phyloP scores from a whole-genome alignment of 2,329 filamentous ascomycete genomes.

The Salinomyces thailandicus region DNA sequence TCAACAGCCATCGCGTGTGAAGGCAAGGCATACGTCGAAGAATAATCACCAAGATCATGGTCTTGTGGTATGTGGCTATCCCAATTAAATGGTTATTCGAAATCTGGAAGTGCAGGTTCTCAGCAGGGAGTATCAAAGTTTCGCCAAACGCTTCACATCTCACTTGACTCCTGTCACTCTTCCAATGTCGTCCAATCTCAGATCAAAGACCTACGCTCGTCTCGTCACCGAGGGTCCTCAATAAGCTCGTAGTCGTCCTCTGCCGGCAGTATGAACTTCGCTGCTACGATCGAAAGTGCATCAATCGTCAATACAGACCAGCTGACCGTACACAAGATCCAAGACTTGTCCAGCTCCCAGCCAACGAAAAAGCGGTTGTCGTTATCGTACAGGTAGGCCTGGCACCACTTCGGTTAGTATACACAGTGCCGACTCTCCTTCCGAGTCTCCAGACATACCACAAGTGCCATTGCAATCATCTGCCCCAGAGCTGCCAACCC shows the following conservation, averaged over 20 bases:
- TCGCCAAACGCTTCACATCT: too few species aligned
- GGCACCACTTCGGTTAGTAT: neutral
- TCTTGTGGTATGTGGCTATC: too few species aligned
- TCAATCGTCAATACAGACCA: conserved; percentile 47
- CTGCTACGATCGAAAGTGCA: conserved; percentile 49
- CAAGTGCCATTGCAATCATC: conserved; percentile 66
- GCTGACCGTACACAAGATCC: conserved; percentile 56
- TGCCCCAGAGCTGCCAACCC: conserved; percentile 57
- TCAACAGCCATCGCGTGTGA: too few species aligned
- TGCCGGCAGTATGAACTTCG: conserved; percentile 59
- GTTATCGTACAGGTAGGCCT: conserved; percentile 77
- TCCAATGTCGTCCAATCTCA: too few species aligned
- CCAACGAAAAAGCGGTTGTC: conserved; percentile 75
- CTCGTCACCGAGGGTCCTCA: conserved; percentile 13
- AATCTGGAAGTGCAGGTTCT: too few species aligned
- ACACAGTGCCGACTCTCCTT: neutral
- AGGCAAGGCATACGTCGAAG: too few species aligned
- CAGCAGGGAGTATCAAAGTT: too few species aligned
- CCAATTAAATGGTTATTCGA: too few species aligned
- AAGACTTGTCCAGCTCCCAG: conserved; percentile 71
- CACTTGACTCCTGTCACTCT: too few species aligned
- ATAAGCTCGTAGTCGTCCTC: conserved; percentile 84
- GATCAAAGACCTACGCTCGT: too few species aligned
- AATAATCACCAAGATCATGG: too few species aligned
- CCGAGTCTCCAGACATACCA: conserved; percentile 45